Conservation (phyloP, 441 rosid species). For the Gossypium davidsonii region DNA sequence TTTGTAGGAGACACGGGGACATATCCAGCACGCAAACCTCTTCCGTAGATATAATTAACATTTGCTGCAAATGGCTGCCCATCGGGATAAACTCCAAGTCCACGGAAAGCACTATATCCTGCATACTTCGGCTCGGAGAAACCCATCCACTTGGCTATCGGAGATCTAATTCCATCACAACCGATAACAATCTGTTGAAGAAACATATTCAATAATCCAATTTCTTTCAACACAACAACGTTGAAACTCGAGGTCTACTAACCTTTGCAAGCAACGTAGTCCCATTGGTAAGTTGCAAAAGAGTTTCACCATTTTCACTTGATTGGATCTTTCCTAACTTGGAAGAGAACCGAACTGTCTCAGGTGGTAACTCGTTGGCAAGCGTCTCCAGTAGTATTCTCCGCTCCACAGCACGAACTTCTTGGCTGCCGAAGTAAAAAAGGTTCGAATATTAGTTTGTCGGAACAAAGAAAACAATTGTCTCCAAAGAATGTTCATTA, state of each 20-base stretch:
- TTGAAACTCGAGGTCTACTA: background rate
- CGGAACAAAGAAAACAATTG: background rate
- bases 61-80: constrained; percentile 67
- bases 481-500: constrained; percentile 8
- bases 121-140: constrained; percentile 69
- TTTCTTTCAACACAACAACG: background rate
- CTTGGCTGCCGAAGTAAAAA: constrained; percentile 54
- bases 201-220: background rate
- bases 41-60: constrained; percentile 69
- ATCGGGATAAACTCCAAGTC: constrained; percentile 55
- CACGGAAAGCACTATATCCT: constrained; percentile 75
- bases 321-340: constrained; percentile 46
- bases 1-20: constrained; percentile 72
- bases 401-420: constrained; percentile 90
- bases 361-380: constrained; percentile 58
- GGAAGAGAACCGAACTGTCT: constrained; percentile 60
- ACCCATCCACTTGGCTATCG: constrained; percentile 78
- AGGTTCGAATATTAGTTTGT: background rate
- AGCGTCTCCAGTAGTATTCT: constrained; percentile 76
- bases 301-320: constrained; percentile 38
- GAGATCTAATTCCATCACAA: constrained; percentile 77
- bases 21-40: constrained; percentile 74
- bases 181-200: constrained; percentile 71
- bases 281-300: constrained; percentile 57
- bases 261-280: constrained; percentile 63